phyloP scores from a whole-genome alignment of 176 grass and related monocot genomes.

The Ananas comosus region DNA sequence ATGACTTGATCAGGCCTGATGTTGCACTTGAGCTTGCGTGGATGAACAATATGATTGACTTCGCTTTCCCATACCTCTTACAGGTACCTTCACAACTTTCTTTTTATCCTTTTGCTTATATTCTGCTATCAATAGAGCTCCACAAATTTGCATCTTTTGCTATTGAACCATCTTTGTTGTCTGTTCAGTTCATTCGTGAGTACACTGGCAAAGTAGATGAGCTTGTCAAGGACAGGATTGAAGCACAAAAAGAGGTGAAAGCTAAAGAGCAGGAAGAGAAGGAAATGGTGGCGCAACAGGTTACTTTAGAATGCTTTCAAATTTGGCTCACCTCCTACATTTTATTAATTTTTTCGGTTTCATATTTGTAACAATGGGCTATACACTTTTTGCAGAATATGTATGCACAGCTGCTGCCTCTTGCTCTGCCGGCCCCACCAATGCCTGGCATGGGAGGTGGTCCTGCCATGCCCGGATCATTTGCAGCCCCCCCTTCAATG shows the following conservation, averaged over 20 bases:
- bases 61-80: constrained; percentile 91
- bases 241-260: constrained; percentile 65
- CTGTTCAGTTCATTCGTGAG: constrained; percentile 73
- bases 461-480: constrained; percentile 28
- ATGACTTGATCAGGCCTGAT: constrained; percentile 84
- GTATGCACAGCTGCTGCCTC: constrained; percentile 87
- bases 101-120: constrained; percentile 1
- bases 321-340: not conserved
- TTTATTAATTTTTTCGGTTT: not conserved
- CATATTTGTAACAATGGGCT: not conserved
- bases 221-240: constrained; percentile 77
- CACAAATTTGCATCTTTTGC: not conserved
- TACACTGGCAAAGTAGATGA: constrained; percentile 95
- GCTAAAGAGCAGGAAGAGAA: constrained; percentile 89
- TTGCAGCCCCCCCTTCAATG: constrained; percentile 45
- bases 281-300: constrained; percentile 85
- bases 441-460: constrained; percentile 56
- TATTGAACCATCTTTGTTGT: not conserved
- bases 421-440: constrained; percentile 78
- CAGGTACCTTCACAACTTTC: constrained; percentile 40
- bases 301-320: constrained; percentile 9
- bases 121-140: no score
- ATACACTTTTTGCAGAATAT: constrained; percentile 70
- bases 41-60: constrained; percentile 95
- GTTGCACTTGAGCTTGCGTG: constrained; percentile 97